Evolutionary conservation across 257 asterid species (phyloP).

Genomic region (Linderniella brevidens): DNA sequence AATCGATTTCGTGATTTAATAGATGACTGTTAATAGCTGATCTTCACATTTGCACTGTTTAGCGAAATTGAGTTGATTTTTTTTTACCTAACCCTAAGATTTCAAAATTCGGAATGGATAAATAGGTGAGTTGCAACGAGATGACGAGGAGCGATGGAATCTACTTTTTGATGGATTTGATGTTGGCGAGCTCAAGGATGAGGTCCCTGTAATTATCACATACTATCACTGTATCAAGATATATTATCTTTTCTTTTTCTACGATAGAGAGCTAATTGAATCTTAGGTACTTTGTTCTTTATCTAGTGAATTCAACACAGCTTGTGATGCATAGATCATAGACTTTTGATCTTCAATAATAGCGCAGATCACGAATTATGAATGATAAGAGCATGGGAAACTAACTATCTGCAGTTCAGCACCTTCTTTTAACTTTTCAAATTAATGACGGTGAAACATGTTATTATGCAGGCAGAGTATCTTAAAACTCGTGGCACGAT

Average conservation of each 20-base stretch:
- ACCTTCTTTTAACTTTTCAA: not conserved
- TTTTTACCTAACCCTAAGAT: too few species aligned
- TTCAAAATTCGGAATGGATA: not conserved
- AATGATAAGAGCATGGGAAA: too few species aligned
- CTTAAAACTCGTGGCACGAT: conserved; percentile 83
- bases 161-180: conserved; percentile 15
- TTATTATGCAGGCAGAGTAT: conserved; percentile 49
- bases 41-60: too few species aligned
- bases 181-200: conserved; percentile 20
- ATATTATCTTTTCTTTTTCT: not conserved
- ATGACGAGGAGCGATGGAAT: conserved; percentile 12
- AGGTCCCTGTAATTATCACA: conserved; percentile 14
- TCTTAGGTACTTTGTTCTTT: not conserved
- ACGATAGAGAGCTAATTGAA: not conserved
- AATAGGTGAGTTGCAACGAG: conserved; percentile 13
- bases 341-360: too few species aligned
- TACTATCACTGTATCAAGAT: not conserved
- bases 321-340: too few species aligned
- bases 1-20: too few species aligned
- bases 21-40: not conserved
- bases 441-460: conserved; percentile 2
- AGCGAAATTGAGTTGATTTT: too few species aligned
- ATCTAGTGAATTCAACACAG: too few species aligned
- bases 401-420: not conserved
- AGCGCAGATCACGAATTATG: too few species aligned